A percentile compares a stretch with the other conserved stretches of the same genome.
Conservation (phyloP, 441 rosid species). For the Brassica hybrid region DNA sequence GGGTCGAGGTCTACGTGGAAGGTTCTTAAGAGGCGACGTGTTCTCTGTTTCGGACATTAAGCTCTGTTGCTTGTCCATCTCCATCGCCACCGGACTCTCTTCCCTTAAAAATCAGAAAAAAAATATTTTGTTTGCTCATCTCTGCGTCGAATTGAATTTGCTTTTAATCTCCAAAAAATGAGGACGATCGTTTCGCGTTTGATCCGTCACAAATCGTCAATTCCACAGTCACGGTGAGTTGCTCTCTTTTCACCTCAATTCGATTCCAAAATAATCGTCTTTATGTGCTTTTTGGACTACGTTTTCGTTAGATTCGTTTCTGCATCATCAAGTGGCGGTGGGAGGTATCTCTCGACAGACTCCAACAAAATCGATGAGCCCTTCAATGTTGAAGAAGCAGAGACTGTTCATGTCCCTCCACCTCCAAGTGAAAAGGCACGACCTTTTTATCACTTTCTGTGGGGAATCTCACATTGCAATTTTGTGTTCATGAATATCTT, state of each 20-base stretch:
- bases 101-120: not conserved
- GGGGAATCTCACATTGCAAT: no score
- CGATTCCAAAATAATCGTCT: no score
- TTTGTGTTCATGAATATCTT: no score
- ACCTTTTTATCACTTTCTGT: no score
- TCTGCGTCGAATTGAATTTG: not conserved
- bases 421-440: no score
- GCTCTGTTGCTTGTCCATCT: slow-evolving; percentile 25
- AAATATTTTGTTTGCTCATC: not conserved
- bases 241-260: not conserved
- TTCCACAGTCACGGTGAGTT: slow-evolving; percentile 54
- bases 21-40: slow-evolving; percentile 28
- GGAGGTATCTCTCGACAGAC: no score
- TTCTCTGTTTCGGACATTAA: slow-evolving; percentile 30
- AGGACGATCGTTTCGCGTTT: slow-evolving; percentile 63
- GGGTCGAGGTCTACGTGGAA: slow-evolving; percentile 40
- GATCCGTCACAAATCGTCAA: slow-evolving; percentile 53
- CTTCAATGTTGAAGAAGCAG: no score
- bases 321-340: no score
- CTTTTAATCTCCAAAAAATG: slow-evolving; percentile 41
- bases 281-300: no score
- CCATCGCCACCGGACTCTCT: slow-evolving; percentile 34
- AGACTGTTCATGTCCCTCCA: no score
- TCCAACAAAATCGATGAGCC: no score
- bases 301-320: no score